Base-by-base conservation (phyloP, 805 yeast genomes). In the Komagataella pastoris region DNA sequence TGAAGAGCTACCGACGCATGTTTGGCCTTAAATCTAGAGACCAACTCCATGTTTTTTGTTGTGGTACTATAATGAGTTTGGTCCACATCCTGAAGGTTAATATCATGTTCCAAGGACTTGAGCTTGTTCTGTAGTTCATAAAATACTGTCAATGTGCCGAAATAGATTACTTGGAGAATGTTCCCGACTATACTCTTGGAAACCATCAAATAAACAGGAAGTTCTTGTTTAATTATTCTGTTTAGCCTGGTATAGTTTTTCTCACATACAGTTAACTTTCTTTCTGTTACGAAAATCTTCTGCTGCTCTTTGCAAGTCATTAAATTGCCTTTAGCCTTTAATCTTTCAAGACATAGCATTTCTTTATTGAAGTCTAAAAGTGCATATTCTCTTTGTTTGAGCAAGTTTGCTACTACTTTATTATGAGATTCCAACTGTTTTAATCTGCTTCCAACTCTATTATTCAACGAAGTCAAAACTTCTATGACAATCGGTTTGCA, bases 121-220 rank as follows among this genome's bases (percentile, higher is more conserved):
- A 59, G n/a, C 57, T 50, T 14, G 49, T 51, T 53, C 53, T 53
- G 51, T 52, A 73, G 47, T 56, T 70, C 66, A 58, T 73, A 71
- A 36, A 59, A 46, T 24, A 66, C 59, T 5, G 67, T 57, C 36
- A 73, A 60, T 43, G 71, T 71, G 3, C 69, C 59, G 53, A 60
- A 79, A 54, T 67, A 77, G 12, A 68, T 52, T 52, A 65, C 57
- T 2, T 56, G 51, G 24, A 68, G 62, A 3, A 74, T 49, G 3
- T 68, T 69, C 21, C 60, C 58, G 45, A 71, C 57, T 21, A 72
- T 58, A 12, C 57, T 48, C 3, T 62, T 53, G 0, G 72, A 60
- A 8, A 72, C 59, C 6, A 61, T 52, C 52, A 73, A 65, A 49
- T 77, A 73, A 3, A 54, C 49, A 0, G 83, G 82, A 1, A 80